Evolutionary conservation across 805 yeast species (phyloP).

Genomic region (Yarrowia phangngaensis): DNA sequence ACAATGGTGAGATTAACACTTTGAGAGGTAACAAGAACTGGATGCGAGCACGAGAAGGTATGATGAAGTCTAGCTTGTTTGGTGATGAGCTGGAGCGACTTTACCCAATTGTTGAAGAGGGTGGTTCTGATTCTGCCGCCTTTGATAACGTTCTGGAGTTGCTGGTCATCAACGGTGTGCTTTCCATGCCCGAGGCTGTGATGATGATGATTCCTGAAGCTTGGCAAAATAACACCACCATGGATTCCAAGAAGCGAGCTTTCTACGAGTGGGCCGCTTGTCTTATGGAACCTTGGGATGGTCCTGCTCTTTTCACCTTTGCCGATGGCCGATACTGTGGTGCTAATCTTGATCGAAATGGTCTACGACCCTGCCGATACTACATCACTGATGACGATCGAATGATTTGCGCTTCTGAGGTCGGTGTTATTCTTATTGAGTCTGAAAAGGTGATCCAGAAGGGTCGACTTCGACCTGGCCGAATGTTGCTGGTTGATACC

Average conservation of each 20-base stretch:
- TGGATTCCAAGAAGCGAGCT: slow-evolving; percentile 90
- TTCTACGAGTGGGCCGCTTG: slow-evolving; percentile 99
- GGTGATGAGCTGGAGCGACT: slow-evolving; percentile 88
- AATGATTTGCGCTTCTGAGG: slow-evolving; percentile 97
- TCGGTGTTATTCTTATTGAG: slow-evolving; percentile 89
- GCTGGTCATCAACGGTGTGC: slow-evolving; percentile 83
- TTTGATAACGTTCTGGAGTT: slow-evolving; percentile 92
- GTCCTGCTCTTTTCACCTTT: slow-evolving; percentile 94
- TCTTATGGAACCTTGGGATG: slow-evolving; percentile 99
- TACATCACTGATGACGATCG: slow-evolving; percentile 92
- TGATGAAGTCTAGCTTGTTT: slow-evolving; percentile 79
- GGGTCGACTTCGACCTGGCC: slow-evolving; percentile 94
- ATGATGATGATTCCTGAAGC: slow-evolving; percentile 98
- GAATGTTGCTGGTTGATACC: slow-evolving; percentile 93
- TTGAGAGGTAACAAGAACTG: slow-evolving; percentile 96
- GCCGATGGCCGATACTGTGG: slow-evolving; percentile 98
- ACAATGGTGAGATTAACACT: slow-evolving; percentile 97
- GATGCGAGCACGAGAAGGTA: slow-evolving; percentile 99
- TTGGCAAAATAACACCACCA: slow-evolving; percentile 80
- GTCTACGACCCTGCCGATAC: slow-evolving; percentile 96
- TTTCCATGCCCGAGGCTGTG: slow-evolving; percentile 92
- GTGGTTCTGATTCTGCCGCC: slow-evolving; percentile 98
- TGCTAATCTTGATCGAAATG: slow-evolving; percentile 95
- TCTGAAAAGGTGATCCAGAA: slow-evolving; percentile 77
- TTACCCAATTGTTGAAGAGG: slow-evolving; percentile 95